These are phyloP conservation scores for Gossypium stocksii DNA, from an alignment of 345 rosid species.

Conservation along the genomic window DNA sequence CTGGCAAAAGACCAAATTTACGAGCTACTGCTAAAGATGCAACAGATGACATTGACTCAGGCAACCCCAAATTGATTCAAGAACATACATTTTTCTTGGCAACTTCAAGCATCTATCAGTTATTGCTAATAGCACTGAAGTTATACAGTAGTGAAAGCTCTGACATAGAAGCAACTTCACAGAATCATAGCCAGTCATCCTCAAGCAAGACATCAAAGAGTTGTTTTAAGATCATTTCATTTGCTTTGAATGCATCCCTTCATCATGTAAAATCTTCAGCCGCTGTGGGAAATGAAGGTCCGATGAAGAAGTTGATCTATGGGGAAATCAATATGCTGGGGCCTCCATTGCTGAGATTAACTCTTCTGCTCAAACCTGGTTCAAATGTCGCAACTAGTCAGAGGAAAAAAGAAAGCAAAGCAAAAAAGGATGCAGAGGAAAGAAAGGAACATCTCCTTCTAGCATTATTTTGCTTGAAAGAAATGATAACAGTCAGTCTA, in stretches of 20 bases:
- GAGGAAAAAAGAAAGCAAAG: conserved; percentile 37
- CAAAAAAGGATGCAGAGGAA: conserved; percentile 40
- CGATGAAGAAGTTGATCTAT: conserved; percentile 46
- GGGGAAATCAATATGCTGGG: conserved; percentile 62
- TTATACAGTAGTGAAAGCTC: conserved; percentile 28
- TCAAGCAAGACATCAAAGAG: conserved; percentile 34
- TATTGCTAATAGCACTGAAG: conserved; percentile 38
- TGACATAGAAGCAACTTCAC: conserved; percentile 33
- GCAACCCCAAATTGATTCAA: conserved; percentile 30
- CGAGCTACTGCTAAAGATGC: conserved; percentile 29
- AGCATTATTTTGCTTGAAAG: conserved; percentile 67
- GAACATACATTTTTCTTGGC: conserved; percentile 52
- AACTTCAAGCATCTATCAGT: conserved; percentile 65
- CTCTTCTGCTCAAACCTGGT: conserved; percentile 44
- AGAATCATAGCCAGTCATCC: conserved; percentile 49
- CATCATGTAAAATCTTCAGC: conserved; percentile 49
- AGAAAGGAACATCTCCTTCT: conserved; percentile 52
- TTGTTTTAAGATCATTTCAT: conserved; percentile 34
- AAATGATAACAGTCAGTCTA: conserved; percentile 42
- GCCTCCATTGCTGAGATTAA: conserved; percentile 56
- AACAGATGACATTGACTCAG: conserved; percentile 28
- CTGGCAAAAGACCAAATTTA: conserved; percentile 40
- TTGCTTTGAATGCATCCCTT: conserved; percentile 51
- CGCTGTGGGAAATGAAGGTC: conserved; percentile 45
- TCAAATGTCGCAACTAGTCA: conserved; percentile 23